phyloP scores from a whole-genome alignment of 345 rosid species.

The Turnera subulata region DNA sequence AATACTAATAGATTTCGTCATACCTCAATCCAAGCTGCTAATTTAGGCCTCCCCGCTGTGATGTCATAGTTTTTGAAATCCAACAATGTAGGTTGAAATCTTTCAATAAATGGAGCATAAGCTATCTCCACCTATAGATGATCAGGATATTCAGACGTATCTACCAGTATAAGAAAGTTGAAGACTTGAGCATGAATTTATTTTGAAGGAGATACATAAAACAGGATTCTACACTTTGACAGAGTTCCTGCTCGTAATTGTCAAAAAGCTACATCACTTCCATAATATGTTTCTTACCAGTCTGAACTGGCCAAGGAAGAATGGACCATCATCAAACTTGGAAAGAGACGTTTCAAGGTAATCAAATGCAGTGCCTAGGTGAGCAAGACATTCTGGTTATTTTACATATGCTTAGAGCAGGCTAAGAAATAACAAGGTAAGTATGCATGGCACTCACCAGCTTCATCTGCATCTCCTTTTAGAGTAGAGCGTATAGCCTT shows the following conservation, averaged over 20 bases:
- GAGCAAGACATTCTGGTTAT: background rate
- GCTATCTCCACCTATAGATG: conserved; percentile 19
- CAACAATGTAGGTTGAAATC: conserved; percentile 18
- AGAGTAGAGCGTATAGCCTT: conserved; percentile 7
- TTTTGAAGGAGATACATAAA: too few species aligned
- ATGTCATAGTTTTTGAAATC: conserved; percentile 15
- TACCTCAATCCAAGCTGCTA: conserved; percentile 26
- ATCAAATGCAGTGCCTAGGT: conserved; percentile 26
- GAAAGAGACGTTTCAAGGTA: conserved; percentile 21
- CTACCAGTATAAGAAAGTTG: too few species aligned
- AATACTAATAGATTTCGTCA: background rate
- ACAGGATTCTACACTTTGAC: background rate
- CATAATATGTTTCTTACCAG: conserved; percentile 22
- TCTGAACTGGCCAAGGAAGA: conserved; percentile 35
- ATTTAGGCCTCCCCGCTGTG: conserved; percentile 19
- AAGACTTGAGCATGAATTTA: too few species aligned
- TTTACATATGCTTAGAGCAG: background rate
- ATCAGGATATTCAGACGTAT: too few species aligned
- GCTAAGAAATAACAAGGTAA: background rate
- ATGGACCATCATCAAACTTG: conserved; percentile 32
- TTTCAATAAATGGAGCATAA: conserved; percentile 28
- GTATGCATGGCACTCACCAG: conserved; percentile 11
- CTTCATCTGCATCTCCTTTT: conserved; percentile 23
- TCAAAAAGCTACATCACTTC: too few species aligned
- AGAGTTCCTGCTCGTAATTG: too few species aligned